Conservation (phyloP, 805 yeast species). For the Metschnikowia noctiluminum region DNA sequence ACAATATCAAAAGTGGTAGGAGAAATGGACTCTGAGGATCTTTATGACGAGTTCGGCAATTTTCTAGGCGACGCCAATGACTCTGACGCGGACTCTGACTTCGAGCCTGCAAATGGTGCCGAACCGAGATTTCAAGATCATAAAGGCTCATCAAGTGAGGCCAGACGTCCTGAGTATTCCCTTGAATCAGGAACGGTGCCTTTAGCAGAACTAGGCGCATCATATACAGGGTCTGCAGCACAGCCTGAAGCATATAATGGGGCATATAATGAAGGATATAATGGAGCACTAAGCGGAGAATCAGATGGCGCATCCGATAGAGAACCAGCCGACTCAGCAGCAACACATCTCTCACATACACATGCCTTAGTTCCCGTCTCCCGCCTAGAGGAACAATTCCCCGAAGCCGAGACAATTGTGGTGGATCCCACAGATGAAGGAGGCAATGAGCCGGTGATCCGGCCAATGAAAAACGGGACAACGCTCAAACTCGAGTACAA, state of each 20-base stretch:
- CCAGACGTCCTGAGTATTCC: too few species aligned
- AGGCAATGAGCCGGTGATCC: constrained; percentile 58
- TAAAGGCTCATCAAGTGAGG: not conserved
- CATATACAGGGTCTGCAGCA: too few species aligned
- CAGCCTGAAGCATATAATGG: too few species aligned
- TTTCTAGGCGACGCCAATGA: constrained; percentile 50
- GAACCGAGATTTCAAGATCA: not conserved
- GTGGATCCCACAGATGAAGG: constrained; percentile 18
- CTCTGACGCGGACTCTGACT: constrained; percentile 36
- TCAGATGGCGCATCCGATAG: too few species aligned
- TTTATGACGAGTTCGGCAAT: constrained; percentile 83
- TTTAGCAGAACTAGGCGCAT: too few species aligned
- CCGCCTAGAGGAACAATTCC: not conserved
- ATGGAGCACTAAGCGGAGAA: too few species aligned
- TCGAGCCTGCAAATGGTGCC: not conserved
- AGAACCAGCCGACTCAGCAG: too few species aligned
- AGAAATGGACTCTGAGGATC: constrained; percentile 30
- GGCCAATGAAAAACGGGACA: constrained; percentile 41
- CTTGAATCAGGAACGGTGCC: too few species aligned
- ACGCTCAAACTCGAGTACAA: constrained; percentile 41
- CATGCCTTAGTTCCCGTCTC: not conserved
- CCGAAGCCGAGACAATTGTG: constrained; percentile 14
- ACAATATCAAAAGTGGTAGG: too few species aligned
- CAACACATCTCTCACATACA: not conserved
- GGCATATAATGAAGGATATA: too few species aligned